Evolutionary conservation across 768 basidiomycete species (phyloP).

Genomic region (Butyriboletus loyo): DNA sequence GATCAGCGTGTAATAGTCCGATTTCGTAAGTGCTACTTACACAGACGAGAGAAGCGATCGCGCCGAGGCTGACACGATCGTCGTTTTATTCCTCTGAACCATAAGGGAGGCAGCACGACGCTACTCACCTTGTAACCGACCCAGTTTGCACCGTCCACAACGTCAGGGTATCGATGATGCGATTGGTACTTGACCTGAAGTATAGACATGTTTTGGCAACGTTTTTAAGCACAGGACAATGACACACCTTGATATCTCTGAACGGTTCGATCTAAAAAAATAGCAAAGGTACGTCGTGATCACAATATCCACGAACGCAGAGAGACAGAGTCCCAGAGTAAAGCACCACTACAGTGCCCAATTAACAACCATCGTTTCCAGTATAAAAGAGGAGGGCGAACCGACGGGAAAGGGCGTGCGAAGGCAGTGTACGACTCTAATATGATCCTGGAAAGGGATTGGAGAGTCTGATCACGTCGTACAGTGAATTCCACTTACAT

Average conservation of each 20-base stretch:
- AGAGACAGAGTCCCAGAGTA: constrained; percentile 45
- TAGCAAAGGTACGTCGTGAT: constrained; percentile 44
- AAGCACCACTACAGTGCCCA: constrained; percentile 40
- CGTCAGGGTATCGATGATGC: constrained; percentile 19
- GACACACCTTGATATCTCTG: constrained; percentile 34
- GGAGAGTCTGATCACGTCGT: background rate
- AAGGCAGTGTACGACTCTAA: constrained; percentile 10
- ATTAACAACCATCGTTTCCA: background rate
- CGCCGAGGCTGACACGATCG: constrained; percentile 6
- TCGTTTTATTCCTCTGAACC: background rate
- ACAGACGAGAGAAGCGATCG: constrained; percentile 17
- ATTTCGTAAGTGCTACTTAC: constrained; percentile 4
- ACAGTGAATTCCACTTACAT: constrained; percentile 12
- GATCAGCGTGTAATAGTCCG: background rate
- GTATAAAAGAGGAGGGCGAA: background rate
- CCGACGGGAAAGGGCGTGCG: constrained; percentile 7
- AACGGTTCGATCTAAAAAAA: constrained; percentile 39
- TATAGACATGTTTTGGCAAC: background rate
- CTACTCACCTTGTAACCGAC: constrained; percentile 20
- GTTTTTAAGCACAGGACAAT: background rate
- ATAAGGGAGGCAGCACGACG: no score
- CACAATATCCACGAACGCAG: constrained; percentile 43
- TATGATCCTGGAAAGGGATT: constrained; percentile 8
- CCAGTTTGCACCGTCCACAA: constrained; percentile 24
- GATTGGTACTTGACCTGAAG: constrained; percentile 14